These are phyloP conservation scores for Boletus reticuloceps DNA, from an alignment of 768 basidiomycete genomes.

Conservation along the genomic window DNA sequence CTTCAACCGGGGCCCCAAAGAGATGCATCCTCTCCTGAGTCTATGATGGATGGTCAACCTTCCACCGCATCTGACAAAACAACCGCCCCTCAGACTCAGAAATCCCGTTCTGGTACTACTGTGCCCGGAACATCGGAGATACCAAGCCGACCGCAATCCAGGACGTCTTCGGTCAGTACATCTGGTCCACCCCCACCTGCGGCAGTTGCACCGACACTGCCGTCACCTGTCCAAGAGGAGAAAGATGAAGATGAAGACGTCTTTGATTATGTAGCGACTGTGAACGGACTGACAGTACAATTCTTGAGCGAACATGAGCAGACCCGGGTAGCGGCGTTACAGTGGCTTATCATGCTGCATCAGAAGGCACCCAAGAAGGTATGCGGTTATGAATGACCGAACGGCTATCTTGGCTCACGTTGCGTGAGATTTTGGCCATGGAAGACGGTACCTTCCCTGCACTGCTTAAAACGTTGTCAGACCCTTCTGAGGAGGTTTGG, in stretches of 20 bases:
- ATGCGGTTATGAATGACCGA: not conserved
- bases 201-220: slow-evolving; percentile 26
- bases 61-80: slow-evolving; percentile 36
- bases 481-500: slow-evolving; percentile 88
- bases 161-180: slow-evolving; percentile 47
- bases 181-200: slow-evolving; percentile 34
- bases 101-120: slow-evolving; percentile 25
- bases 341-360: slow-evolving; percentile 98
- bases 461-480: slow-evolving; percentile 91
- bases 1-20: slow-evolving; percentile 39
- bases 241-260: slow-evolving; percentile 63
- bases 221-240: slow-evolving; percentile 29
- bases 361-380: slow-evolving; percentile 97
- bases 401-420: not conserved
- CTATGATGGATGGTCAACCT: slow-evolving; percentile 32
- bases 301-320: slow-evolving; percentile 97
- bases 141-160: slow-evolving; percentile 63
- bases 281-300: slow-evolving; percentile 89
- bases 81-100: slow-evolving; percentile 34
- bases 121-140: slow-evolving; percentile 28
- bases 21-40: slow-evolving; percentile 51
- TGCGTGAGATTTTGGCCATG: slow-evolving; percentile 80
- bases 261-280: slow-evolving; percentile 91
- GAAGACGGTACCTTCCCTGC: slow-evolving; percentile 98
- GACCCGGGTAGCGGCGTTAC: slow-evolving; percentile 90